A percentile compares a stretch with the other conserved stretches of the same genome.
Evolutionary conservation across 2,329 filamentous ascomycete genomes (phyloP).

Genomic region (Fusarium pilosicola): DNA sequence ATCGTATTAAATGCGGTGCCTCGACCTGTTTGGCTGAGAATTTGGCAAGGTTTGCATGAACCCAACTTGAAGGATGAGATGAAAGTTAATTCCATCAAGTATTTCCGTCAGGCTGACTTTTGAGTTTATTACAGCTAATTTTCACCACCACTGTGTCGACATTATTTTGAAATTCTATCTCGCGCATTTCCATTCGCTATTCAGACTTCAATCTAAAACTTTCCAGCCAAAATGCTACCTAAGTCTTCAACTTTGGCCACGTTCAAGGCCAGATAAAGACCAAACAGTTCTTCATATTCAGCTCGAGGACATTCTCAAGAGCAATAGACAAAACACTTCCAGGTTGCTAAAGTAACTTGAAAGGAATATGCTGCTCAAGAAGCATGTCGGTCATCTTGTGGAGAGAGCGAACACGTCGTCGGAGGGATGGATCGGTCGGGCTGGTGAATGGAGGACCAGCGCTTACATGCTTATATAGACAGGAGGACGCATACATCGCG

Average conservation of each 20-base stretch:
- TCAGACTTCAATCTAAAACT: neutral
- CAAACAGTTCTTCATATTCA: no score
- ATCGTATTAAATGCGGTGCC: neutral
- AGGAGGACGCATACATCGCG: no score
- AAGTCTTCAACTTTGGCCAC: neutral
- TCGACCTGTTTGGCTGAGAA: neutral
- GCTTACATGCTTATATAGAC: no score
- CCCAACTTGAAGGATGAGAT: neutral
- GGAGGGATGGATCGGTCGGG: no score
- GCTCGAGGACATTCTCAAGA: no score
- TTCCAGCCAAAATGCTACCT: neutral
- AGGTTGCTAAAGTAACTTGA: rapidly evolving
- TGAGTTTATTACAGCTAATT: neutral
- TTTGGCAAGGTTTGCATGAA: neutral
- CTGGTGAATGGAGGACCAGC: no score
- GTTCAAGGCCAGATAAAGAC: no score
- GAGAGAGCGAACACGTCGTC: no score
- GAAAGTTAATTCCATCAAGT: neutral
- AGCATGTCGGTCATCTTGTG: no score
- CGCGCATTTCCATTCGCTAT: rapidly evolving
- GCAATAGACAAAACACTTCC: rapidly evolving
- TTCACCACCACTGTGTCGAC: neutral
- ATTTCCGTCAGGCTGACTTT: neutral
- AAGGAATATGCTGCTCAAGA: rapidly evolving
- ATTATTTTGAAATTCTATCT: neutral